These are phyloP conservation scores for Penicillium hordei DNA, from an alignment of 2,329 filamentous ascomycete genomes.

Conservation along the genomic window DNA sequence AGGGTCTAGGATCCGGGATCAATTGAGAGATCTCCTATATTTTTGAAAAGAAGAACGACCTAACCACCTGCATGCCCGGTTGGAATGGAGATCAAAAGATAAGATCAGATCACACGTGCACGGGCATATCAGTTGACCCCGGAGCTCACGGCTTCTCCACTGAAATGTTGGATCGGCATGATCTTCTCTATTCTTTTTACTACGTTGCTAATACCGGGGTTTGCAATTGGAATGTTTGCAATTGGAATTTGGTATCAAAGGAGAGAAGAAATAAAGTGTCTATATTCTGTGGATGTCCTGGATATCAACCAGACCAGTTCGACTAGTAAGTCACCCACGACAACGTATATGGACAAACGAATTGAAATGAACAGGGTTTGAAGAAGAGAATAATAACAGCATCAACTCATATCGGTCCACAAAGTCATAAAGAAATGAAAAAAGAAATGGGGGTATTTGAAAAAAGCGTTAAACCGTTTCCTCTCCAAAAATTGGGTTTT, in stretches of 20 bases:
- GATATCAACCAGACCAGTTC: slow-evolving; percentile 1
- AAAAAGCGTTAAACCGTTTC: slow-evolving; percentile 26
- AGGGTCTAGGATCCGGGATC: not conserved
- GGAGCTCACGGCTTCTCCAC: slow-evolving; percentile 19
- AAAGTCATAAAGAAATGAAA: slow-evolving; percentile 24
- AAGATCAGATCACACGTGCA: slow-evolving; percentile 27
- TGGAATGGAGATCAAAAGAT: slow-evolving; percentile 14
- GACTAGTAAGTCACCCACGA: slow-evolving; percentile 7
- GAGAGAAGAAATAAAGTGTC: slow-evolving; percentile 3
- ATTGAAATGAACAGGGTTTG: slow-evolving; percentile 20
- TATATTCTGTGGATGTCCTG: slow-evolving; percentile 12
- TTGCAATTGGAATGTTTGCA: not conserved
- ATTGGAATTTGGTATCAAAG: not conserved
- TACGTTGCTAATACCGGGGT: not conserved
- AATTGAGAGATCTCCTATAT: not conserved
- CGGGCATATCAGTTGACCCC: slow-evolving; percentile 24
- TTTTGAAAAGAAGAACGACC: not conserved
- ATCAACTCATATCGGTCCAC: slow-evolving; percentile 35
- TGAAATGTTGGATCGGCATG: slow-evolving; percentile 24
- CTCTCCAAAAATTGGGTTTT: slow-evolving; percentile 22
- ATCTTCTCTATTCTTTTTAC: slow-evolving; percentile 16
- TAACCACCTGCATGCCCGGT: not conserved
- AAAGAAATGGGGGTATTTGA: slow-evolving; percentile 34
- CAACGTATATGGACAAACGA: slow-evolving; percentile 26
- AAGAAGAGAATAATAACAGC: slow-evolving; percentile 27